phyloP scores from a whole-genome alignment of 345 rosid genomes.

The Punica granatum region DNA sequence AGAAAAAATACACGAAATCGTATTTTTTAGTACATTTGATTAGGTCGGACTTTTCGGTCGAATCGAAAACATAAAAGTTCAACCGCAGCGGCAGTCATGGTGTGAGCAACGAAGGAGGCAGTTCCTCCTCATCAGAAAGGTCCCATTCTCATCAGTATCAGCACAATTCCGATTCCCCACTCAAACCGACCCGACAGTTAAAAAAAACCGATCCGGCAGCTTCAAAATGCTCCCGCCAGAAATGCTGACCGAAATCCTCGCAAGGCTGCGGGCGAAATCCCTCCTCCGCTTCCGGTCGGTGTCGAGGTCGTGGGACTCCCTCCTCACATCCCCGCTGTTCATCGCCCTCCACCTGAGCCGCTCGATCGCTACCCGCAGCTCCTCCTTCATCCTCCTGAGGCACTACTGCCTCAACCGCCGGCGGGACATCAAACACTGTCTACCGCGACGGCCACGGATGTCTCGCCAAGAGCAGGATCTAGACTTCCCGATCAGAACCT shows the following conservation, averaged over 20 bases:
- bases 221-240: conserved; percentile 13
- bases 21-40: too few relatives aligned
- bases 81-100: too few relatives aligned
- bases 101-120: too few relatives aligned
- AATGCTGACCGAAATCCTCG: conserved; percentile 10
- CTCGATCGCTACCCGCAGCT: neutral
- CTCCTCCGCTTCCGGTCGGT: conserved; percentile 18
- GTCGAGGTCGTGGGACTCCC: conserved; percentile 14
- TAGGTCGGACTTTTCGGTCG: too few relatives aligned
- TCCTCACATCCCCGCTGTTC: conserved; percentile 12
- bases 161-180: too few relatives aligned
- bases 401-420: conserved; percentile 11
- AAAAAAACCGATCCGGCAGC: neutral
- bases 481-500: conserved; percentile 11
- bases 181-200: too few relatives aligned
- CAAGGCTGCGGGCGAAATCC: conserved; percentile 8
- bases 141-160: too few relatives aligned
- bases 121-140: too few relatives aligned
- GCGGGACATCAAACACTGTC: conserved; percentile 8
- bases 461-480: conserved; percentile 6
- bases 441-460: conserved; percentile 2
- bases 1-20: too few relatives aligned
- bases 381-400: conserved; percentile 10
- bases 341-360: conserved; percentile 6
- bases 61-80: too few relatives aligned